Evolutionary conservation across 1,284 basidiomycete genomes (phyloP), one percentile per base, ranked within the genome.

Genomic region (Mycena sp.): DNA sequence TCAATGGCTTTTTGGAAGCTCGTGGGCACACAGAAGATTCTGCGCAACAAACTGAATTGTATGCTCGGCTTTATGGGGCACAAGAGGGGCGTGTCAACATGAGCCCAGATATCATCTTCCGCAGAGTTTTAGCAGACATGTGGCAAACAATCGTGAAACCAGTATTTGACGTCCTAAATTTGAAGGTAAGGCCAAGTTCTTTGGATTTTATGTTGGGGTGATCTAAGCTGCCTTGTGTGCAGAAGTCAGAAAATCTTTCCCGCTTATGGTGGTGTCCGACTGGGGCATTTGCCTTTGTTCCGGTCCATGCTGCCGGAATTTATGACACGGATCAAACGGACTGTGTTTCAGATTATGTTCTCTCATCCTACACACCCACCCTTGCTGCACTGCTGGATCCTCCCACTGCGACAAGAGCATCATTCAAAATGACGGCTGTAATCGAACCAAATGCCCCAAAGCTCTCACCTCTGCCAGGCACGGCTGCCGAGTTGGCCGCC

Each of bases 341-440:
- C 32, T 37, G 32, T 37, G 32, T 37, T 37, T 37, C 32, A 37
- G 32, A 37, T 10, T 37, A 37, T 37, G 32, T 37, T 37, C 9
- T 71, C 10, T 72, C 72, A 17, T 72, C 16, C 23, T n/a, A 29
- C 23, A 43, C 28, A 55, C 37, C 4, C n/a, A n/a, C n/a, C n/a
- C n/a, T n/a, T n/a, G n/a, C n/a, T n/a, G n/a, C n/a, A n/a, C n/a
- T n/a, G n/a, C 46, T 51, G 14, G 12, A 43, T 28, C 28, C 26
- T 26, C 52, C 52, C 16, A 32, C 26, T 12, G 1, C 14, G 2
- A 16, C 5, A 1, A 3, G n/a, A n/a, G n/a, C 26, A 0, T 1
- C 40, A 14, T 43, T 54, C 29, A 54, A 54, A n/a, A 54, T 54
- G 26, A 54, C 40, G 1, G 40, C 29, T 17, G 17, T 54, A n/a